A percentile compares a stretch with the other conserved stretches of the same genome.
Evolutionary conservation across 2,329 filamentous ascomycete species (phyloP).

Genomic region (Stemphylium lycopersici): DNA sequence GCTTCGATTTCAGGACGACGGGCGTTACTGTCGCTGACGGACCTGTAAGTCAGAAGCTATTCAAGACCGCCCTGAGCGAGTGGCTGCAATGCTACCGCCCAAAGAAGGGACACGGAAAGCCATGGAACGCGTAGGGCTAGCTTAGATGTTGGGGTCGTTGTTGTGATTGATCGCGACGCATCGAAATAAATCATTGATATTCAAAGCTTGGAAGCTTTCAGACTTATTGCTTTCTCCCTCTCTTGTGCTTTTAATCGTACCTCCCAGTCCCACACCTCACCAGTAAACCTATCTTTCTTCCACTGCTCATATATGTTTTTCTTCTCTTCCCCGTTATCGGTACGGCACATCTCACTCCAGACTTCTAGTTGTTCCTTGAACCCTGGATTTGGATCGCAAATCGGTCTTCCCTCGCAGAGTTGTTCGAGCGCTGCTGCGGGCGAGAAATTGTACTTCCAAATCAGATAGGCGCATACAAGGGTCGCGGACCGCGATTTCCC

Average conservation of each 20-base stretch:
- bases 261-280: slow-evolving; percentile 50
- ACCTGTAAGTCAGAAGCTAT: slow-evolving; percentile 44
- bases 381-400: slow-evolving; percentile 44
- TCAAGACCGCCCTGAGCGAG: slow-evolving; percentile 50
- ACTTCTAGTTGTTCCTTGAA: slow-evolving; percentile 44
- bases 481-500: slow-evolving; percentile 43
- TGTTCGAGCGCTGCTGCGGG: slow-evolving; percentile 30
- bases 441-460: slow-evolving; percentile 34
- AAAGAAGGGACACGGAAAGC: slow-evolving; percentile 15
- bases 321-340: slow-evolving; percentile 20
- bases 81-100: slow-evolving; percentile 55
- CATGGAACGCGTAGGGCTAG: slow-evolving; percentile 4
- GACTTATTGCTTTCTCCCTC: neutral
- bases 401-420: slow-evolving; percentile 40
- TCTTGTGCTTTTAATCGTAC: neutral
- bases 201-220: neutral
- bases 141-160: neutral
- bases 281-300: slow-evolving; percentile 40
- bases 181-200: neutral
- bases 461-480: slow-evolving; percentile 42
- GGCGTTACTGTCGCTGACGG: slow-evolving; percentile 37
- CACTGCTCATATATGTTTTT: slow-evolving; percentile 41
- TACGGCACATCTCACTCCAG: slow-evolving; percentile 37
- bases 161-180: neutral
- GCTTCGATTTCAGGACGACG: slow-evolving; percentile 53